Base-by-base conservation (phyloP, 202 grass and related monocot genomes). In the Cymbopogon flexuosus region DNA sequence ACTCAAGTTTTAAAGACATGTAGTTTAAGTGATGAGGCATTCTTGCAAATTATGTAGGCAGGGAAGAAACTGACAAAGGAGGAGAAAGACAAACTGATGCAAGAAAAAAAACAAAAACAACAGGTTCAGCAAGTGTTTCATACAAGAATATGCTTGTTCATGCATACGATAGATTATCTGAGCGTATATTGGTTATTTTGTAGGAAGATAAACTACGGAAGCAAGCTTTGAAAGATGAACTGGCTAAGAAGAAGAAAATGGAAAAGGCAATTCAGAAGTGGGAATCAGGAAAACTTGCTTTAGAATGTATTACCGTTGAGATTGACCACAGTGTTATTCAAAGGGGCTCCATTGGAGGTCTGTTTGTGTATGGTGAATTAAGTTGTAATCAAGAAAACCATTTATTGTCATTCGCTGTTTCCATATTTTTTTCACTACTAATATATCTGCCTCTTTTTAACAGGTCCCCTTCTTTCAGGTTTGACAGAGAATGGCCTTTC, bases 231-330 rank as follows among this genome's bases (percentile, higher is more conserved):
- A 98, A 94, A 86, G 83, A 70, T 84, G 73, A 98, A 84, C 54
- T 54, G 21, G 90, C 75, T 30, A 74, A 87, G 34, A 43, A 76
- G 85, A 93, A 79, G 77, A 91, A 95, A 63, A 84, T 76, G 65
- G 84, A 78, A 5, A 98, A 90, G 65, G 90, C 93, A 86, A 89
- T 82, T 68, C 62, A 54, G 18, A 82, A 91, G 31, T 98, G 92
- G 96, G 88, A 87, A 89, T 89, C 84, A 72, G 96, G 96, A 27
- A 95, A 93, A 77, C 66, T 81, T 58, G 90, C 92, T 68, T 72
- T 89, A 63, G 81, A 93, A 81, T 93, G 83, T 73, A 90, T 95
- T 78, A 75, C 94, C 0, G 78, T 80, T 40, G 73, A 83, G 85
- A 90, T 98, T 65, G 88, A 98, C 76, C 27, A 85, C 64, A 93